Base-by-base conservation (phyloP, 148 eudicot species). In the Heliamphora exappendiculata region DNA sequence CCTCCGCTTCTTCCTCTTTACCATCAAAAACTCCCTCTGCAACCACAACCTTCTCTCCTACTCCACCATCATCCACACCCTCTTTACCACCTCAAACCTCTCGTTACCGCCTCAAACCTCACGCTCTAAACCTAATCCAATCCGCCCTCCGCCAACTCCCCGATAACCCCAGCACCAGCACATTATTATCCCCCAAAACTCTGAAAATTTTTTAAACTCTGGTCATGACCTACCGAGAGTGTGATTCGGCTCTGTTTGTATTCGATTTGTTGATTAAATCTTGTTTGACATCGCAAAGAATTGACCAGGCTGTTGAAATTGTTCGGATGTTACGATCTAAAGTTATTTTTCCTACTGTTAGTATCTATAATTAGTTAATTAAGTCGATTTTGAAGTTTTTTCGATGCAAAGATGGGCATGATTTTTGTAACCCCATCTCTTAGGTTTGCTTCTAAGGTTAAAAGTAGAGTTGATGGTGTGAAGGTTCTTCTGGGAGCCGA, bases 201-300 rank as follows among this genome's bases (percentile, higher is more conserved):
- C 60, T 75, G 0, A 69, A 68, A 5, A 72, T 94, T 67, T 91
- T 94, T 33, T 79, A 75, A 45, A 68, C 80, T 1, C 74, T 94
- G 72, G 77, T 82, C 3, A 69, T 72, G 33, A 86, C 82, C 64
- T 92, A 92, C 20, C 78, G 88, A 39, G 73, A 72, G 34, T 92
- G 91, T 81, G 85, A 90, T 68, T 94, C 97, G 19, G 87, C 91
- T 8, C 98, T 97, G 14, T 79, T 89, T 55, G 98, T 94, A 76
- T 94, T 92, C 76, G 98, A 89, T 82, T 82, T 88, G 73, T 75
- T 94, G 65, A 74, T 92, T 37, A 42, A 76, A 55, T 82, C 90
- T 7, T 84, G 86, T 78, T 47, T 94, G 70, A 86, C 81, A 26
- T 63, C 83, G 47, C 83, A 82, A 51, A 81, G 85, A 39, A 51